Base-by-base conservation (phyloP, 2,329 filamentous ascomycete genomes). In the Passalora sequoiae region DNA sequence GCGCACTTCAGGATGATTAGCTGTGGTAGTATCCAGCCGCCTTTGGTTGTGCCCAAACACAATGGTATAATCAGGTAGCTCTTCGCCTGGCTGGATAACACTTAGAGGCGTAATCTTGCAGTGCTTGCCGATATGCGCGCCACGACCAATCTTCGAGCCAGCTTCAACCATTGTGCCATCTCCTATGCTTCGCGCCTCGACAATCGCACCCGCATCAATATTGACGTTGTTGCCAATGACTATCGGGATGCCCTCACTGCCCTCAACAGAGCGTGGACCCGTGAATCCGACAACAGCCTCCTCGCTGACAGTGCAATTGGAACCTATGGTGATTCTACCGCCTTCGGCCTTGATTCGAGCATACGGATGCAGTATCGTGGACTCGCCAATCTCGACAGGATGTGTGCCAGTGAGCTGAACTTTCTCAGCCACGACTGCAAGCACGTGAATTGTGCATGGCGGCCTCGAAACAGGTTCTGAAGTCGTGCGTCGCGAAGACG, bases 331-430 rank as follows among this genome's bases (percentile, higher is more conserved):
- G 1, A 74, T 67, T 1, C 64, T 63, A n/a, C 66, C 68, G 13
- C 63, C 42, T 1, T 63, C 60, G 28, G 69, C 69, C 27, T 61
- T 63, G 21, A 74, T 60, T 38, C 60, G 81, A 12, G 83, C 79
- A 37, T 89, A 86, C 1, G 92, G 89, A 59, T 97, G 91, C n/a
- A 98, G 69, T 5, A 96, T 78, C 3, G 80, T 83, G 59, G 88
- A 82, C 17, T 85, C 75, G 44, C 83, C 83, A 50, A 97, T 80
- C 32, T 80, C 83, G 51, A 98, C 86, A 1, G 80, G 82, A 62
- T 94, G 77, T 2, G 77, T 81, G 51, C 92, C 92, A n/a, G 67
- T 78, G 13, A 74, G 58, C 25, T 67, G 61, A 3, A 68, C 71
- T 54, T 72, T 71, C 30, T 71, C 68, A 4, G 70, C 69, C 39